These are phyloP conservation scores for Calcarisporium arbuscula DNA, from an alignment of 2,329 filamentous ascomycete species.

Conservation along the genomic window DNA sequence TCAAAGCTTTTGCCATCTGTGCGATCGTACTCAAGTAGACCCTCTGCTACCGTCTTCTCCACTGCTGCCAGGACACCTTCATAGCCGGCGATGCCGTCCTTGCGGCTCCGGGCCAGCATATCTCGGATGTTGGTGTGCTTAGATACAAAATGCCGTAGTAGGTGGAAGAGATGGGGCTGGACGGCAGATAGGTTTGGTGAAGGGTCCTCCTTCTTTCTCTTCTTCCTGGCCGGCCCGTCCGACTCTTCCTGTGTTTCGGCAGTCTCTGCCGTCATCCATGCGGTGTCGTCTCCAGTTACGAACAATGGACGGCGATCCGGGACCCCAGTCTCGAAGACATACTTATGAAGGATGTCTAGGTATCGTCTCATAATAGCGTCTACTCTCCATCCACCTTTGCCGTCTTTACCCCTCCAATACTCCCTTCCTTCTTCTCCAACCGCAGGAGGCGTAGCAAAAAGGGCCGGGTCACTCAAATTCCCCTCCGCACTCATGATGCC, in stretches of 20 bases:
- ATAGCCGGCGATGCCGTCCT: conserved; percentile 68
- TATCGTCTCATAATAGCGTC: conserved; percentile 86
- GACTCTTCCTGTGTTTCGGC: conserved; percentile 25
- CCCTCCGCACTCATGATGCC: conserved; percentile 95
- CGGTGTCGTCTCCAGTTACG: conserved; percentile 50
- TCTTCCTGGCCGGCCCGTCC: conserved; percentile 47
- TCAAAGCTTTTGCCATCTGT: conserved; percentile 44
- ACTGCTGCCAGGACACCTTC: conserved; percentile 71
- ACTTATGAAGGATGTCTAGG: conserved; percentile 78
- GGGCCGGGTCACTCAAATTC: conserved; percentile 83
- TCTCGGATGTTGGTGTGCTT: conserved; percentile 80
- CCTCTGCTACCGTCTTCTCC: conserved; percentile 67
- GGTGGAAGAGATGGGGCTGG: conserved; percentile 89
- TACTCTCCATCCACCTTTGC: conserved; percentile 78
- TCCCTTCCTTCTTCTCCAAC: conserved; percentile 63
- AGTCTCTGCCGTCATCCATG: conserved; percentile 36
- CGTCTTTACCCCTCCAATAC: conserved; percentile 78
- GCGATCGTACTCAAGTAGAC: conserved; percentile 60
- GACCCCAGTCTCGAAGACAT: conserved; percentile 61
- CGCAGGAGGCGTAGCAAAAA: conserved; percentile 67
- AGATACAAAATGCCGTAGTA: conserved; percentile 75
- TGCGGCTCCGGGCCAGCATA: conserved; percentile 62
- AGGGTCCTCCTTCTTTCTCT: conserved; percentile 39
- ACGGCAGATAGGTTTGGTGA: conserved; percentile 67
- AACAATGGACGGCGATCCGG: conserved; percentile 69